Base-by-base conservation (phyloP, 345 rosid species). In the Sonneratia caseolaris region DNA sequence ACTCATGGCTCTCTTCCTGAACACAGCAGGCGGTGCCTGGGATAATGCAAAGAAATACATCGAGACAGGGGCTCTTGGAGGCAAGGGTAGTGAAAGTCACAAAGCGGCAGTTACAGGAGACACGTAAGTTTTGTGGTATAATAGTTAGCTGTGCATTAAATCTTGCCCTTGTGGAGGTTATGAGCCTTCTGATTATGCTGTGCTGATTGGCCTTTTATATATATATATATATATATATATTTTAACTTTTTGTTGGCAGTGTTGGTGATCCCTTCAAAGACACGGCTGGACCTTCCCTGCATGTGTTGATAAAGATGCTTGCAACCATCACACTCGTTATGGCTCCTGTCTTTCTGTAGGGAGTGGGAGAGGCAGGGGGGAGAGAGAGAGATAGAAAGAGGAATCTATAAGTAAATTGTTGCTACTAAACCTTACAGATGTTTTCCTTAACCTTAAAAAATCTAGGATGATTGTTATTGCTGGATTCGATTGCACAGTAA, bases 1-100 rank as follows among this genome's bases (percentile, higher is more conserved):
- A 76, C 95, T 95, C 53, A 95, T 95, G 99, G 99, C 99, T 43
- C 97, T 92, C 72, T 95, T 95, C 88, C 86, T 95, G 32, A 95
- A 95, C 83, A 95, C 99, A 27, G 87, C 99, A 1, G 99, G 99
- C 36, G 99, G 99, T 73, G 99, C 99, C 55, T 95, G 99, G 99
- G 99, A 92, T 84, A 92, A 95, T 76, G 98, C 98, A 0, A 95
- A 95, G 87, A 95, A 95, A 76, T 92, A 81, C 81, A 92, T 95
- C 1, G 99, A 95, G 82, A 95, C 98, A 0, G 99, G 99, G 35
- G 99, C 90, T 62, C 94, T 90, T 66, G 99, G 98, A 62, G 99
- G 99, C 74, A 95, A 95, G 78, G 99, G 99, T 71, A 95, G 99
- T 68, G 97, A 92, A 47, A 78, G 96, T 61, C 99, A 95, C 79